These are phyloP conservation scores for Coemansia sp. DNA, from an alignment of 192 early-diverging fungal genomes.

Conservation along the genomic window DNA sequence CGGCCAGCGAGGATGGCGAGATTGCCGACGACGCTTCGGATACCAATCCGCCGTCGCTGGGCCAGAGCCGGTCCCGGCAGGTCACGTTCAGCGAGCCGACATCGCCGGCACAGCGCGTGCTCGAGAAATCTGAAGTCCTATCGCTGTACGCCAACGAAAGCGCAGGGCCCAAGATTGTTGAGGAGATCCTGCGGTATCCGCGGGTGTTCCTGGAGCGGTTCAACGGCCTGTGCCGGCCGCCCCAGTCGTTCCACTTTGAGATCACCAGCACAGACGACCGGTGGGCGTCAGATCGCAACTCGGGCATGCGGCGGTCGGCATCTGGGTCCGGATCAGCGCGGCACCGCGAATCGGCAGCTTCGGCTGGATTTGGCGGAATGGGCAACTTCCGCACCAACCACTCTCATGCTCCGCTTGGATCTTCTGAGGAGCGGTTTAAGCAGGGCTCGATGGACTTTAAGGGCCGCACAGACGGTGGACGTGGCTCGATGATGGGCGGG, in stretches of 20 bases:
- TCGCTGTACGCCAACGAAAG: slow-evolving; percentile 56
- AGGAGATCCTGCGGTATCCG: slow-evolving; percentile 68
- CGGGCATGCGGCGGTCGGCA: slow-evolving; percentile 47
- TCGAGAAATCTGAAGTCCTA: slow-evolving; percentile 41
- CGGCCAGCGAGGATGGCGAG: slow-evolving; percentile 28
- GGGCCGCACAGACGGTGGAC: slow-evolving; percentile 20
- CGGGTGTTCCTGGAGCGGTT: slow-evolving; percentile 81
- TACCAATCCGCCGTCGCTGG: slow-evolving; percentile 17
- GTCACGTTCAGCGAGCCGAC: slow-evolving; percentile 52
- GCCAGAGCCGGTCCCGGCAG: slow-evolving; percentile 43
- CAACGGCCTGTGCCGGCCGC: slow-evolving; percentile 63
- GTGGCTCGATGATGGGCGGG: slow-evolving; percentile 40
- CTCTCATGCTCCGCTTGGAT: slow-evolving; percentile 19
- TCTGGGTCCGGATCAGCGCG: slow-evolving; percentile 34
- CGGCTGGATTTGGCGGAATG: slow-evolving; percentile 47
- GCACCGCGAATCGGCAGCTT: slow-evolving; percentile 28
- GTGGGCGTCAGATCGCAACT: slow-evolving; percentile 47
- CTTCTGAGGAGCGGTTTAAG: slow-evolving; percentile 51
- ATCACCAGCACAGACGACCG: slow-evolving; percentile 52
- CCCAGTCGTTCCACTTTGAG: slow-evolving; percentile 58
- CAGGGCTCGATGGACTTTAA: slow-evolving; percentile 47
- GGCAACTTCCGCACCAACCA: slow-evolving; percentile 50
- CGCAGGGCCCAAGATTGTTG: slow-evolving; percentile 51
- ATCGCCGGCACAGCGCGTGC: slow-evolving; percentile 44
- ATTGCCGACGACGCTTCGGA: slow-evolving; percentile 18